A percentile compares a stretch with the other conserved stretches of the same genome.
Evolutionary conservation across 257 asterid genomes (phyloP).

Genomic region (Echites panduratus): DNA sequence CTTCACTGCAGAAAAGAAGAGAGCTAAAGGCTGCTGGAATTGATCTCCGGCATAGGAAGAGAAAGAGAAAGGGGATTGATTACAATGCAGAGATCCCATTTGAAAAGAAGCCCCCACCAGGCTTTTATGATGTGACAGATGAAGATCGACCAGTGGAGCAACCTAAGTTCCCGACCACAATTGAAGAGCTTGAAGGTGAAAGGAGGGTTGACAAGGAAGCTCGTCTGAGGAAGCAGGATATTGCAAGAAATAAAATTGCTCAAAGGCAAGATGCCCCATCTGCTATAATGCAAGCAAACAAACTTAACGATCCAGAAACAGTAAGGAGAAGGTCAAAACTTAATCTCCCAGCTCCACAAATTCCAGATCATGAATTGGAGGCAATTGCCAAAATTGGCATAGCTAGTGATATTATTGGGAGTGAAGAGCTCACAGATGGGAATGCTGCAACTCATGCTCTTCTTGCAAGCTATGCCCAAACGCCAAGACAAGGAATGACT

Average conservation of each 20-base stretch:
- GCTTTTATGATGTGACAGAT: slow-evolving; percentile 78
- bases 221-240: slow-evolving; percentile 86
- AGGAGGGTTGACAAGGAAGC: slow-evolving; percentile 90
- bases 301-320: slow-evolving; percentile 91
- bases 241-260: slow-evolving; percentile 84
- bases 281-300: slow-evolving; percentile 88
- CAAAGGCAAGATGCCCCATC: slow-evolving; percentile 96
- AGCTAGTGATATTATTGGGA: slow-evolving; percentile 80
- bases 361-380: slow-evolving; percentile 94
- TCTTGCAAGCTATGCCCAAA: slow-evolving; percentile 80
- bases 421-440: slow-evolving; percentile 81
- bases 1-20: slow-evolving; percentile 96
- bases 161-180: slow-evolving; percentile 87
- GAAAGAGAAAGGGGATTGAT: slow-evolving; percentile 93
- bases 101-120: slow-evolving; percentile 96
- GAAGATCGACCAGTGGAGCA: slow-evolving; percentile 78
- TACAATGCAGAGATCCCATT: slow-evolving; percentile 95
- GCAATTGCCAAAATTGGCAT: slow-evolving; percentile 93
- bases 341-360: slow-evolving; percentile 94
- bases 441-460: slow-evolving; percentile 93
- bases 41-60: slow-evolving; percentile 60
- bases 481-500: slow-evolving; percentile 90
- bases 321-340: slow-evolving; percentile 78
- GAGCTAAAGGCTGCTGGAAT: slow-evolving; percentile 97
- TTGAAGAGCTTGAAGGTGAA: slow-evolving; percentile 98